These are phyloP conservation scores for Skeletonema tropicum DNA, from an alignment of 108 stramenopile genomes.

Conservation along the genomic window DNA sequence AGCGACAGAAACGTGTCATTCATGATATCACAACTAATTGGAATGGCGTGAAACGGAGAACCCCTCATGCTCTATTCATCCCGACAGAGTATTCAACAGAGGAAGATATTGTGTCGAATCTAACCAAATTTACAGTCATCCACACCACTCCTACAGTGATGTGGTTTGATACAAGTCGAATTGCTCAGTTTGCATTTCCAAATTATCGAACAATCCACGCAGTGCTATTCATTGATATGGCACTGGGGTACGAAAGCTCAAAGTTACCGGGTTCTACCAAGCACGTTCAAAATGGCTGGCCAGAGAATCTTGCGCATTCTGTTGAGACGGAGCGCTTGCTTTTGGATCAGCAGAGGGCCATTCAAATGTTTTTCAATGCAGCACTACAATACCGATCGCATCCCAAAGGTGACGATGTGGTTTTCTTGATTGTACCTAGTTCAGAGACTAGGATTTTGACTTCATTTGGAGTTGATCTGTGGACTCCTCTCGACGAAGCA, in stretches of 20 bases:
- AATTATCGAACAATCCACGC: conserved; percentile 61
- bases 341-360: conserved; percentile 23
- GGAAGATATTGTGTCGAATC: conserved; percentile 24
- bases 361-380: conserved; percentile 53
- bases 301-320: conserved; percentile 24
- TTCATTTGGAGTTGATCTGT: conserved; percentile 78
- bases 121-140: conserved; percentile 37
- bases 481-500: conserved; percentile 61
- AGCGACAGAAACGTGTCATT: conserved; percentile 9
- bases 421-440: conserved; percentile 70
- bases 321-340: conserved; percentile 18
- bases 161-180: conserved; percentile 68
- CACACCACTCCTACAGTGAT: conserved; percentile 61
- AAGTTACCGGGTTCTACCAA: background rate
- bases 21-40: conserved; percentile 41
- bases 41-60: conserved; percentile 11
- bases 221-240: conserved; percentile 63
- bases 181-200: conserved; percentile 69
- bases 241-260: conserved; percentile 18
- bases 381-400: conserved; percentile 40
- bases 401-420: conserved; percentile 36
- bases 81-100: conserved; percentile 9
- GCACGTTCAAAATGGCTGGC: conserved; percentile 21
- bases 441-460: conserved; percentile 67
- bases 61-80: conserved; percentile 23